Base-by-base conservation (phyloP, 257 asterid species). In the Primulina eburnea region DNA sequence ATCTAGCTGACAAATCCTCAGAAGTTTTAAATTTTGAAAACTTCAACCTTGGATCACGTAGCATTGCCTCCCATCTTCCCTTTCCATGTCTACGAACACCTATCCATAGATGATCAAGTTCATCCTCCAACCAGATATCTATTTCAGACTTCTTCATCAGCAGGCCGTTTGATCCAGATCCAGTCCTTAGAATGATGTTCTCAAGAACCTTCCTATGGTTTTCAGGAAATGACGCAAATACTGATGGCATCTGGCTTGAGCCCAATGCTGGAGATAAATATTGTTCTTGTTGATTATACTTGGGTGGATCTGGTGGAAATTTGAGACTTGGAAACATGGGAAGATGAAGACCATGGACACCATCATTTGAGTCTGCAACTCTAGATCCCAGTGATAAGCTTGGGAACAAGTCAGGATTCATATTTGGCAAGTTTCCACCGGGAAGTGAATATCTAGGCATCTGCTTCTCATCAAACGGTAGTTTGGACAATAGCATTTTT, bases 71-170 rank as follows among this genome's bases (percentile, higher is more conserved):
- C 97, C 99, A 94, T 60, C 87, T 88, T 18, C 97, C 97, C 75
- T 86, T 85, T 40, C 97, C 97, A 64, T 94, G 90, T 60, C 97
- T 88, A 35, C 99, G 97, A 57, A 91, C 88, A 28, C 97, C 99
- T 75, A 94, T 85, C 99, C 99, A 91, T 18, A 94, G 93, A 75
- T 82, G 84, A 77, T 94, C 99, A 58, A 94, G 96, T 76, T 94
- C 99, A 65, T 94, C 97, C 75, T 94, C 99, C 20, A 92, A 89
- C 97, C 99, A 94, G 65, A 84, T 77, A 75, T 89, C 96, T 40
- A 78, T 58, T 65, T 76, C 87, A 2, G 88, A 30, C 62, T 83
- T 86, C 85, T 76, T 88, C 65, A 75, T 86, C 56, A 75, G 81
- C 37, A 80, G 38, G 76, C 38, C 80, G 80, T 76, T 76, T 9